Conservation (phyloP, 2,329 filamentous ascomycete species). For the Amauroascus niger region DNA sequence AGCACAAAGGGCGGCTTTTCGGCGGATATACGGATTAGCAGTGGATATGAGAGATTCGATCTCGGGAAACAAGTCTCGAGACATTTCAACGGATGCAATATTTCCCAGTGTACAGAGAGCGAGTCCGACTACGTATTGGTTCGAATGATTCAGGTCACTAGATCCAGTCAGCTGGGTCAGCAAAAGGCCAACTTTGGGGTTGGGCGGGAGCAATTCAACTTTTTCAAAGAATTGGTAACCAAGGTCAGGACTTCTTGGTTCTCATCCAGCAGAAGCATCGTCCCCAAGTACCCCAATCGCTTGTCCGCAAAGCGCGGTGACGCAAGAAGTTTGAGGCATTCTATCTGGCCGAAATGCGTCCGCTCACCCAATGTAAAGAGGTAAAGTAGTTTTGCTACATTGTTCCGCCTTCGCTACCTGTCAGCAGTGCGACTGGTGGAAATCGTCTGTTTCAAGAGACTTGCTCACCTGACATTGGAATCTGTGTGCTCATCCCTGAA, state of each 20-base stretch:
- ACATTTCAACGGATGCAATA: constrained; percentile 97
- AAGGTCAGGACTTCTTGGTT: constrained; percentile 96
- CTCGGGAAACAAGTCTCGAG: constrained; percentile 89
- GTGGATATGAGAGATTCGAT: constrained; percentile 86
- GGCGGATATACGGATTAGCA: constrained; percentile 93
- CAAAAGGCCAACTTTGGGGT: neutral
- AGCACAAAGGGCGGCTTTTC: constrained; percentile 95
- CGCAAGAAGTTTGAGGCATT: constrained; percentile 93
- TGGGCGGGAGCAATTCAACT: constrained; percentile 58
- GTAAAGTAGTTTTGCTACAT: constrained; percentile 96
- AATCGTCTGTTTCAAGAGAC: neutral
- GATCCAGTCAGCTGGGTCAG: neutral
- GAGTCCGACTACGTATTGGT: constrained; percentile 95
- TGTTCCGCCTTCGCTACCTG: constrained; percentile 64
- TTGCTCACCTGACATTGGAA: constrained; percentile 69
- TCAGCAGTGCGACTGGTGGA: neutral
- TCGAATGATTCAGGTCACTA: constrained; percentile 91
- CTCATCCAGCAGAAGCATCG: constrained; percentile 91
- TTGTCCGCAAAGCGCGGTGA: constrained; percentile 98
- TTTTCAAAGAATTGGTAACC: constrained; percentile 95
- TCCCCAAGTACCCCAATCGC: constrained; percentile 86
- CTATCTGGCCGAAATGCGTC: constrained; percentile 98
- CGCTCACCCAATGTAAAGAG: constrained; percentile 95
- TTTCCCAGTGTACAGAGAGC: constrained; percentile 94
- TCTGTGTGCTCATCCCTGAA: constrained; percentile 96